Evolutionary conservation across 768 basidiomycete species (phyloP), one percentile per base, ranked within the genome.

Genomic region (Boletus sp.): DNA sequence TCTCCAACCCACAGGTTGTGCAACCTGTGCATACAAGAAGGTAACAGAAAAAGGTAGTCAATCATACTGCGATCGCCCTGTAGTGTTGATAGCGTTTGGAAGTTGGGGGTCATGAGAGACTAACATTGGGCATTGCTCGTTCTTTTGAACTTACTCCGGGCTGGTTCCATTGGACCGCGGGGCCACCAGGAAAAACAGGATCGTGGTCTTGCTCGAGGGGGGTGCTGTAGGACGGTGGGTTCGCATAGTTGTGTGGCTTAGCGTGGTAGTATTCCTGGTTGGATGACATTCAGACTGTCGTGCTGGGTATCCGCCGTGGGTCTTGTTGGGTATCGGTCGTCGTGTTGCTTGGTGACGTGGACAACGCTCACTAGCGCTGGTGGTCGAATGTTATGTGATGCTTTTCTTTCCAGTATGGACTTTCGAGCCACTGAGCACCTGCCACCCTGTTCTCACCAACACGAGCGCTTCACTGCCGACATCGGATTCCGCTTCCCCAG

Each of bases 1-100:
- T 44, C 72, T 80, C 62, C 76, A 71, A 57, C 78, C 74, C 2
- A 77, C 84, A 37, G 90, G 92, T 46, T 79, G 80, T 61, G 84
- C 78, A 17, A 93, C 89, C 89, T 91, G 69, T 40, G 43, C 39
- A 55, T 44, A 56, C 35, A 41, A 50, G 33, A 51, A 58, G 2
- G 40, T 8, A 61, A 67, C 38, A 46, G 35, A 59, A 61, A 49
- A 60, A 40, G 37, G 44, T 53, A 52, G 59, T 71, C 58, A 69
- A 71, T 58, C 42, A 63, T 47, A 61, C 47, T 47, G 64, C 52
- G 63, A 68, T 66, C 54, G 37, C 49, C 57, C 57, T 57, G 55
- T 55, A 23, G 52, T 37, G 47, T 58, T 37, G 65, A 57, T 56
- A 13, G 49, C 38, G 48, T 47, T 25, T 25, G 37, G 51, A 33